phyloP scores from a whole-genome alignment of 176 grass and related monocot genomes.

The Alopecurus myosuroides region DNA sequence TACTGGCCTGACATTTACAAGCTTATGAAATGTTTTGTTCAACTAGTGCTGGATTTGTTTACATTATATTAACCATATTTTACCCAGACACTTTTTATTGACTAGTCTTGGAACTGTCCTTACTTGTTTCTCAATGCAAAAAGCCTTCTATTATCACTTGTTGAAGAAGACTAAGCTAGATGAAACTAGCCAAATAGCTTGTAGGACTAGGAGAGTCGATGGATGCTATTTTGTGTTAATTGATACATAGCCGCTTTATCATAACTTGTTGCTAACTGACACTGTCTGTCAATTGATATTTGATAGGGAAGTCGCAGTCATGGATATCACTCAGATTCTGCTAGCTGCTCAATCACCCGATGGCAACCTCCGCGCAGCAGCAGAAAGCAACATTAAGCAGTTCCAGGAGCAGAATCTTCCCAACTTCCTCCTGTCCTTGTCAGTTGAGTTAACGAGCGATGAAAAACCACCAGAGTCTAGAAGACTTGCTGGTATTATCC shows the following conservation, averaged over 20 bases:
- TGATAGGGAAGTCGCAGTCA: conserved; percentile 26
- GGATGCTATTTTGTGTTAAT: not conserved
- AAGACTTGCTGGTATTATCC: conserved; percentile 82
- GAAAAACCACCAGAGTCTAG: conserved; percentile 68
- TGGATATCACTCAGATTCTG: conserved; percentile 73
- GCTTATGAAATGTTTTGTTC: not conserved
- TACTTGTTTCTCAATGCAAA: conserved; percentile 5
- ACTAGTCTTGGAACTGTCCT: not conserved
- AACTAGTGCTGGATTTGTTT: not conserved
- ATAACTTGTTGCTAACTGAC: not conserved
- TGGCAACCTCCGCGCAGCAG: conserved; percentile 52
- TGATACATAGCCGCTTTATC: not conserved
- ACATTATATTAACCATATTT: not conserved
- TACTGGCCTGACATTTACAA: not conserved
- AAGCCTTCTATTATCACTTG: not conserved
- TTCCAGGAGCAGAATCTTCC: conserved; percentile 93
- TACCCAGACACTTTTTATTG: not conserved
- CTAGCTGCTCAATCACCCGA: conserved; percentile 77
- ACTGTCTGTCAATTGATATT: not conserved
- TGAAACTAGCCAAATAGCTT: not conserved
- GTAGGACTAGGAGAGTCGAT: not conserved
- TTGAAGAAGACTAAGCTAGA: not conserved
- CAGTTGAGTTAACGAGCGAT: conserved; percentile 64
- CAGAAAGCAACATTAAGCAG: conserved; percentile 68
- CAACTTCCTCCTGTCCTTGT: conserved; percentile 77